Base-by-base conservation (phyloP, 306 rosid genomes). In the Rubus parviflorus region DNA sequence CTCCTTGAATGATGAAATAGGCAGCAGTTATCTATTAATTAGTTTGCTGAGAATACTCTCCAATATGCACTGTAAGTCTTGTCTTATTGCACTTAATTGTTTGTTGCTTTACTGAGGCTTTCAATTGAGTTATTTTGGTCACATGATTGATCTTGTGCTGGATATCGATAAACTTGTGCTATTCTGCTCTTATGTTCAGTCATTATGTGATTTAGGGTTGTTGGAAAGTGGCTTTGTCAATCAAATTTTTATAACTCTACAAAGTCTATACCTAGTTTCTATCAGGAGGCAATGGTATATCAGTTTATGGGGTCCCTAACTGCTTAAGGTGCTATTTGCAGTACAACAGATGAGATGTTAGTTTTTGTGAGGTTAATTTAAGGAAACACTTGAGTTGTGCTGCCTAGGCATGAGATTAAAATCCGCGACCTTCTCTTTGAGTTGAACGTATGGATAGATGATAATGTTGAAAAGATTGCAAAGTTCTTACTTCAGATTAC, bases 1-100 rank as follows among this genome's bases (percentile, higher is more conserved):
- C 66, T 84, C 92, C 23, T 77, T 81, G 52, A 86, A 84, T 45
- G 91, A 85, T 73, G 96, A 90, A 81, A 85, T 84, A 49, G 80
- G 88, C 53, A 93, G 96, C 81, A 86, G 83, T 78, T 93, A 90
- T 85, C 83, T 93, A 45, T 74, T 91, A 37, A 83, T 84, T 82
- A 91, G 91, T 80, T 83, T 93, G 82, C 80, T 89, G 65, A 83
- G 91, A 84, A 88, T 91, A 82, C 92, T 93, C 68, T 86, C 96
- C 20, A 90, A 88, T 73, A 83, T 89, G 85, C 93, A 91, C 77
- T 77, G 97, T 93, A 85, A 88, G 93, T 82, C 49, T 62, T 67
- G 60, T 77, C 66, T 67, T 40, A 13, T 60, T 23, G 25, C 57
- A 45, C 19, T 72, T 63, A 38, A 75, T 71, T 78, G 53, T 71